Evolutionary conservation across 2,329 filamentous ascomycete species (phyloP).

Genomic region (Aspergillus sp.): DNA sequence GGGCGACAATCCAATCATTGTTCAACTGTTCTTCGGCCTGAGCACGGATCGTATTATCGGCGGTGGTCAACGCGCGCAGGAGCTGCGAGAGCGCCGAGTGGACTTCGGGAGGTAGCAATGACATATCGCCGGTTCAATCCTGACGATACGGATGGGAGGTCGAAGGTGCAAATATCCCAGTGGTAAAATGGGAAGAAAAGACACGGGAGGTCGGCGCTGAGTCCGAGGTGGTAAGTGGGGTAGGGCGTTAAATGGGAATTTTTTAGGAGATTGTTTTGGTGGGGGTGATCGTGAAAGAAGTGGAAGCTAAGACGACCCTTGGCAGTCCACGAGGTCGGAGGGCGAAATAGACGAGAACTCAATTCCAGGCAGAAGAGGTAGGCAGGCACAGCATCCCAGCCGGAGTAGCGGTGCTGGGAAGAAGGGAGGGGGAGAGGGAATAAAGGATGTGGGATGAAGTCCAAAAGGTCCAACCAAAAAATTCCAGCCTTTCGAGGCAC

Average conservation of each 20-base stretch:
- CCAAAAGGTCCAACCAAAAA: constrained; percentile 11
- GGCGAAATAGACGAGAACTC: constrained; percentile 3
- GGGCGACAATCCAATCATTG: constrained; percentile 79
- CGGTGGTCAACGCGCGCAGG: constrained; percentile 80
- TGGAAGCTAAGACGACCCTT: background rate
- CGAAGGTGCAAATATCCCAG: constrained; percentile 17
- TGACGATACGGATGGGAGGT: constrained; percentile 13
- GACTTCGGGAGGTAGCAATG: constrained; percentile 79
- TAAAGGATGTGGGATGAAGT: constrained; percentile 8
- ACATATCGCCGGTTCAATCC: constrained; percentile 59
- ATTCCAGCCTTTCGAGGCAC: constrained; percentile 14
- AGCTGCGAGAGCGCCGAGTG: constrained; percentile 83
- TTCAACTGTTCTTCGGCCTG: constrained; percentile 88
- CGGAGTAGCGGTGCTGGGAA: constrained; percentile 6
- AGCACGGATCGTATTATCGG: constrained; percentile 82
- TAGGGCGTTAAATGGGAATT: constrained; percentile 14
- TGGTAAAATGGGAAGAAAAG: constrained; percentile 6
- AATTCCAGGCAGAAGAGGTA: constrained; percentile 15
- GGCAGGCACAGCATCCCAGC: constrained; percentile 28
- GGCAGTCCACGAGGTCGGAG: background rate
- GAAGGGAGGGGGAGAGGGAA: constrained; percentile 8
- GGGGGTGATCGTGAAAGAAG: constrained; percentile 12
- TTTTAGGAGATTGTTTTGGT: constrained; percentile 23
- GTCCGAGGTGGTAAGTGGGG: constrained; percentile 16
- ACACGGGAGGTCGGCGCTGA: constrained; percentile 15